These are phyloP conservation scores for Lathyrus aphaca DNA, from an alignment of 306 rosid genomes.

Conservation along the genomic window DNA sequence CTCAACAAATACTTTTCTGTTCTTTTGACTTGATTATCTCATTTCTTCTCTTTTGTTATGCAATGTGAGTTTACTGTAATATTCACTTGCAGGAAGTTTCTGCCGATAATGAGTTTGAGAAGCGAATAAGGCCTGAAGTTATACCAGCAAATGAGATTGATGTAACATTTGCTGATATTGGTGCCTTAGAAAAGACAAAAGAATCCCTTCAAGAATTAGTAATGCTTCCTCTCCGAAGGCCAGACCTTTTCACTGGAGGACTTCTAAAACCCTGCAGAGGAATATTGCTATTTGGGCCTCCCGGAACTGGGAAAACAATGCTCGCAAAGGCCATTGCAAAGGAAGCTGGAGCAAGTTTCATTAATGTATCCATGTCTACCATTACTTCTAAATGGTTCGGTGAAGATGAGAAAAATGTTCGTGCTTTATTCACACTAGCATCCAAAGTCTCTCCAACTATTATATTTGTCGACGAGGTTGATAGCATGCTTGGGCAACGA, in stretches of 20 bases:
- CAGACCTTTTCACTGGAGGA: slow-evolving; percentile 95
- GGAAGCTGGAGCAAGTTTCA: slow-evolving; percentile 99
- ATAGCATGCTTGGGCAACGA: slow-evolving; percentile 98
- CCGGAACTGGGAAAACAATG: slow-evolving; percentile 99
- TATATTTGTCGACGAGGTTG: slow-evolving; percentile 96
- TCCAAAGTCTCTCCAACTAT: slow-evolving; percentile 94
- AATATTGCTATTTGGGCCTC: slow-evolving; percentile 89
- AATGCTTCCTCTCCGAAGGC: slow-evolving; percentile 93
- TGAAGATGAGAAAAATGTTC: slow-evolving; percentile 96
- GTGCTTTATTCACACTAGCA: slow-evolving; percentile 92
- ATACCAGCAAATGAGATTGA: slow-evolving; percentile 81
- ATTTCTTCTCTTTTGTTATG: not conserved
- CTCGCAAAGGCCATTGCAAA: slow-evolving; percentile 94
- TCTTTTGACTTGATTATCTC: not conserved
- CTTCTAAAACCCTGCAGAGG: slow-evolving; percentile 95
- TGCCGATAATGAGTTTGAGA: slow-evolving; percentile 93
- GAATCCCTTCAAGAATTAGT: slow-evolving; percentile 98
- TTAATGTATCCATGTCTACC: slow-evolving; percentile 97
- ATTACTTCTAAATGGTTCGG: slow-evolving; percentile 99
- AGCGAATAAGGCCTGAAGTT: slow-evolving; percentile 92
- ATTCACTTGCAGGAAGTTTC: slow-evolving; percentile 63
- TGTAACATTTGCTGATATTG: slow-evolving; percentile 84
- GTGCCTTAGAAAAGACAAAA: slow-evolving; percentile 85
- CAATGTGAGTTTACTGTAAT: slow-evolving; percentile 4
- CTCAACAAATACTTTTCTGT: not conserved